A percentile compares a stretch with the other conserved stretches of the same genome.
These are phyloP conservation scores for Irineochytrium annulatum DNA, from an alignment of 192 early-diverging fungal genomes.

Conservation along the genomic window DNA sequence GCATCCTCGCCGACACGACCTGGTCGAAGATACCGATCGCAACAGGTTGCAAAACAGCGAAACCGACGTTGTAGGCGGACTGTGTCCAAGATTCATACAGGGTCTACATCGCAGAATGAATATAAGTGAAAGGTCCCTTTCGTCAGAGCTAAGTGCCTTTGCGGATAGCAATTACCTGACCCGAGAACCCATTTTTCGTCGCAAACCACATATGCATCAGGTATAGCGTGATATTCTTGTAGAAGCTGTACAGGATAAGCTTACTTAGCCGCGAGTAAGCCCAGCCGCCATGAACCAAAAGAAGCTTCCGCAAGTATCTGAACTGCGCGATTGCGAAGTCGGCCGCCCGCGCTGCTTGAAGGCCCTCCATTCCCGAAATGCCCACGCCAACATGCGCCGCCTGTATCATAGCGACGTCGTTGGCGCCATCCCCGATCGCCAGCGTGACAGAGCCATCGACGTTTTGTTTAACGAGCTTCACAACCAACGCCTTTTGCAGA, in stretches of 20 bases:
- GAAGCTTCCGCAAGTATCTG: slow-evolving; percentile 69
- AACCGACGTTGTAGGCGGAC: slow-evolving; percentile 80
- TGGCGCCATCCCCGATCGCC: slow-evolving; percentile 89
- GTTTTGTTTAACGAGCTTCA: slow-evolving; percentile 30
- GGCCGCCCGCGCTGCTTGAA: slow-evolving; percentile 74
- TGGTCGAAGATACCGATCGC: slow-evolving; percentile 73
- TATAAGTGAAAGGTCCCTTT: no score
- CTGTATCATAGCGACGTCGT: slow-evolving; percentile 93
- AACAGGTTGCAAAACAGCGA: slow-evolving; percentile 73
- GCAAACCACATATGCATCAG: not conserved
- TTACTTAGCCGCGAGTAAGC: slow-evolving; percentile 52
- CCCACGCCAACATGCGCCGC: slow-evolving; percentile 88
- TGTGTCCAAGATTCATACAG: slow-evolving; percentile 68
- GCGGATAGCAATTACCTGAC: not conserved
- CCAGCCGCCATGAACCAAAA: slow-evolving; percentile 87
- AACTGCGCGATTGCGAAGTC: slow-evolving; percentile 90
- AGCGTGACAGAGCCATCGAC: slow-evolving; percentile 50
- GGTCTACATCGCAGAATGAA: no score
- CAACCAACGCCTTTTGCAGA: slow-evolving; percentile 80
- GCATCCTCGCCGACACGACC: slow-evolving; percentile 61
- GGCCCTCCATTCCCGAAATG: slow-evolving; percentile 80
- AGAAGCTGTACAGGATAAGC: slow-evolving; percentile 76
- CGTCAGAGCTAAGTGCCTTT: no score
- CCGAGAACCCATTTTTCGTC: not conserved
- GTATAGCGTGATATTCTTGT: slow-evolving; percentile 47